Conservation (phyloP, 768 basidiomycete species). For the Baorangia bicolor region DNA sequence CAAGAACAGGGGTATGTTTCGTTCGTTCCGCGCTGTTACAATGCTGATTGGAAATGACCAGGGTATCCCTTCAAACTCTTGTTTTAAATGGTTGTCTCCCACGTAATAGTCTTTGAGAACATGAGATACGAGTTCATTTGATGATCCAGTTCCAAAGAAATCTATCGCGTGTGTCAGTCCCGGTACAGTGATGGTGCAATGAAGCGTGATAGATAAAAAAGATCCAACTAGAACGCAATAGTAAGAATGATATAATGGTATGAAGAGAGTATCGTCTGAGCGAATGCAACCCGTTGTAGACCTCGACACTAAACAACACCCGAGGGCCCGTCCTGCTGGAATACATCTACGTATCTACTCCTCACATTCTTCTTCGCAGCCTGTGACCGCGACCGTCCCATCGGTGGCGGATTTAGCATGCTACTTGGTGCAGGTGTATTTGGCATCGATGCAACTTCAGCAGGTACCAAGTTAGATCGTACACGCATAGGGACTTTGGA, state of each 20-base stretch:
- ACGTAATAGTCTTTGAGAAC: neutral
- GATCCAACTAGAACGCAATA: conserved; percentile 18
- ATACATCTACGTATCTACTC: conserved; percentile 89
- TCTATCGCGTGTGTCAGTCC: conserved; percentile 1
- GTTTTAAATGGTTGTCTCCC: conserved; percentile 40
- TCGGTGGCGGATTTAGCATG: conserved; percentile 35
- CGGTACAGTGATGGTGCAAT: conserved; percentile 8
- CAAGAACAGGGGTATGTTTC: conserved; percentile 78
- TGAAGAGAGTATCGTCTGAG: conserved; percentile 6
- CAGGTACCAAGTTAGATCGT: conserved; percentile 65
- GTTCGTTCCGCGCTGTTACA: neutral
- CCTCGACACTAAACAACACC: conserved; percentile 16
- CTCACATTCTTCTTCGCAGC: conserved; percentile 73
- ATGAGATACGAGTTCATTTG: neutral
- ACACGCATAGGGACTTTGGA: conserved; percentile 53
- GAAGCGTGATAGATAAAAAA: conserved; percentile 22
- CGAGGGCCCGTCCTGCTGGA: conserved; percentile 51
- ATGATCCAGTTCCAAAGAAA: neutral
- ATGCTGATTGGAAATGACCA: conserved; percentile 26
- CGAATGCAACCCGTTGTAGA: neutral
- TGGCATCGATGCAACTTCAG: conserved; percentile 37
- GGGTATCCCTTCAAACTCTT: conserved; percentile 83
- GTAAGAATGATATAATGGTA: conserved; percentile 20
- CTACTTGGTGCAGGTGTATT: conserved; percentile 28
- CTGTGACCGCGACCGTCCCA: conserved; percentile 51